Evolutionary conservation across 2,329 filamentous ascomycete genomes (phyloP).

Genomic region (Ceratocystiopsis minuta): DNA sequence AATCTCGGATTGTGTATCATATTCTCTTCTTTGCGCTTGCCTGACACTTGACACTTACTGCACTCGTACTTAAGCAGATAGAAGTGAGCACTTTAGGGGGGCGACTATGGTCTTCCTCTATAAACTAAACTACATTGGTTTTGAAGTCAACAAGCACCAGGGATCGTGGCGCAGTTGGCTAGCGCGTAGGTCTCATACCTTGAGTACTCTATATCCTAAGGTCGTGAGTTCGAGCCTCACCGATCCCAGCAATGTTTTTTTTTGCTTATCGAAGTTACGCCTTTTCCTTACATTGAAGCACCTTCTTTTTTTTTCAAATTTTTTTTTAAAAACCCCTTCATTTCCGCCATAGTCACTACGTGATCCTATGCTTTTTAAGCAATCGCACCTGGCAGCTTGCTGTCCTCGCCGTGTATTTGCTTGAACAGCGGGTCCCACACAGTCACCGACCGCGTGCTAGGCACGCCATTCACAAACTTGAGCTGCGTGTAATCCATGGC

Average conservation of each 20-base stretch:
- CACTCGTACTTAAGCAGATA: too few relatives aligned
- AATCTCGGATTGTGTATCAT: too few relatives aligned
- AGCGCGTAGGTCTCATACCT: conserved; percentile 3
- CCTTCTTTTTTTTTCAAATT: neutral
- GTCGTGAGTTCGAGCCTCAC: conserved; percentile 11
- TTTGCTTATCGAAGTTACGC: too few relatives aligned
- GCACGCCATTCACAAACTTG: conserved; percentile 4
- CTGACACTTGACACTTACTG: too few relatives aligned
- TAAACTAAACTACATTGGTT: too few relatives aligned
- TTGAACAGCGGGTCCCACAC: conserved; percentile 7
- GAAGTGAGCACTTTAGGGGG: too few relatives aligned
- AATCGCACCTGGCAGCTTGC: conserved; percentile 5
- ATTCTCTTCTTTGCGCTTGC: too few relatives aligned
- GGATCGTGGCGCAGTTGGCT: conserved; percentile 3
- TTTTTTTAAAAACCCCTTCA: conserved; percentile 3
- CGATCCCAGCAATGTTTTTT: conserved; percentile 5
- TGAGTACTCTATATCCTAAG: conserved; percentile 7
- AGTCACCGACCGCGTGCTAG: conserved; percentile 3
- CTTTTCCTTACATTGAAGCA: too few relatives aligned
- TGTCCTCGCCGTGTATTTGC: conserved; percentile 7
- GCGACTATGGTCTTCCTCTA: too few relatives aligned
- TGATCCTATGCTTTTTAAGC: too few relatives aligned
- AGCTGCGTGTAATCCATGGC: conserved; percentile 3
- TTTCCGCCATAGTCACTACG: too few relatives aligned
- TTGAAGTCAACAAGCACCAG: neutral